These are phyloP conservation scores for Ochetophila trinervis DNA, from an alignment of 306 rosid genomes.

Conservation along the genomic window DNA sequence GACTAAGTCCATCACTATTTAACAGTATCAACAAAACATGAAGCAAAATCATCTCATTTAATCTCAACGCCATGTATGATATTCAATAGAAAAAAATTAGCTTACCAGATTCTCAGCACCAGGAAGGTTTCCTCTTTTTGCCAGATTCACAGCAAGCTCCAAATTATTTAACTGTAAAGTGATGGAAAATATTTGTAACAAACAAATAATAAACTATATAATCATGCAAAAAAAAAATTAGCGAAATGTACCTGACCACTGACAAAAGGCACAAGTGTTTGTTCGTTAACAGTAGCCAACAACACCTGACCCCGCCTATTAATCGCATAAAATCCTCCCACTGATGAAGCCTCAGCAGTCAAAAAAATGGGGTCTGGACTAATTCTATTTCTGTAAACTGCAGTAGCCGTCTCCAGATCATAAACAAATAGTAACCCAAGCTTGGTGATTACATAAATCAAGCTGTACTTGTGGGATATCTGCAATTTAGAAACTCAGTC, in stretches of 20 bases:
- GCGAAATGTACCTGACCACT: slow-evolving; percentile 76
- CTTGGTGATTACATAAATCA: slow-evolving; percentile 96
- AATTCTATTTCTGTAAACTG: slow-evolving; percentile 95
- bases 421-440: slow-evolving; percentile 98
- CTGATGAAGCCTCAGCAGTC: slow-evolving; percentile 92
- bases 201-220: slow-evolving; percentile 1
- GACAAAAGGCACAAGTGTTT: slow-evolving; percentile 88
- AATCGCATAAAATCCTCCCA: slow-evolving; percentile 90
- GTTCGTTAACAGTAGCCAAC: slow-evolving; percentile 95
- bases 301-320: slow-evolving; percentile 98
- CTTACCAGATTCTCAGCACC: slow-evolving; percentile 97
- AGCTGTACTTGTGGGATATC: slow-evolving; percentile 92
- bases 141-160: slow-evolving; percentile 98
- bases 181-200: slow-evolving; percentile 18
- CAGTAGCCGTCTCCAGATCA: slow-evolving; percentile 97
- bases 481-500: slow-evolving; percentile 36
- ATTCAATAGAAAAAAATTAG: not conserved
- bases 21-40: too few species aligned
- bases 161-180: slow-evolving; percentile 76
- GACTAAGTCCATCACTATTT: not conserved
- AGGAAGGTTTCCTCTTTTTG: slow-evolving; percentile 98
- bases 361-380: slow-evolving; percentile 99
- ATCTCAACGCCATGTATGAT: not conserved
- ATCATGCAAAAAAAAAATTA: slow-evolving; percentile 19
- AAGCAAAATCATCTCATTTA: not conserved